phyloP scores from a whole-genome alignment of 2,329 filamentous ascomycete species.

The Verticillium nonalfalfae region DNA sequence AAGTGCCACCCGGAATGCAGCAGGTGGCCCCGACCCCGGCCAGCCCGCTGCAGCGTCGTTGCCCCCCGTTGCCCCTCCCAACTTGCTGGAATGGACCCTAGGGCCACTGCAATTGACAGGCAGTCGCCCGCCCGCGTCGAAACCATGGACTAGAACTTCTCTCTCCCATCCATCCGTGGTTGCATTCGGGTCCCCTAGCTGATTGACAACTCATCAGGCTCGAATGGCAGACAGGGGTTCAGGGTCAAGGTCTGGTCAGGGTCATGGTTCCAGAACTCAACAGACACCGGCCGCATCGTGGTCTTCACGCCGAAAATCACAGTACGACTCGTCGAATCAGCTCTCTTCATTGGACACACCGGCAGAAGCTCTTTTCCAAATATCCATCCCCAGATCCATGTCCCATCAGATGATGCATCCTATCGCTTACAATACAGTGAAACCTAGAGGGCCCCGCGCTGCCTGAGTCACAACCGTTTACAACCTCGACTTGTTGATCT shows the following conservation, averaged over 20 bases:
- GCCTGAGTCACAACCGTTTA: conserved; percentile 19
- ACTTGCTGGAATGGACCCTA: neutral
- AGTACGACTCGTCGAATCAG: neutral
- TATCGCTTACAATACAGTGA: neutral
- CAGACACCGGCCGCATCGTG: neutral
- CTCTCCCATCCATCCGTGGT: too few species aligned
- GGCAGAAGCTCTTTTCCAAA: neutral
- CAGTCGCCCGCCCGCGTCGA: neutral
- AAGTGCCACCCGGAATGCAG: neutral
- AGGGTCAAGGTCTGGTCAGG: too few species aligned
- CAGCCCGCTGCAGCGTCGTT: neutral
- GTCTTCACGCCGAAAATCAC: too few species aligned
- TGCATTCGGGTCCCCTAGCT: too few species aligned
- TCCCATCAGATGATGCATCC: conserved; percentile 1
- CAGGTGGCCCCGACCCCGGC: neutral
- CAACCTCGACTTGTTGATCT: conserved; percentile 42
- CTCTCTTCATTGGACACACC: neutral
- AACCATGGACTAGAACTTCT: neutral
- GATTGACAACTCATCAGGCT: too few species aligned
- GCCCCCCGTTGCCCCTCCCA: neutral
- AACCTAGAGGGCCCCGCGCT: neutral
- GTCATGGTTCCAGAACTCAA: neutral
- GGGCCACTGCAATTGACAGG: neutral
- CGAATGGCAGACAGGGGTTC: too few species aligned
- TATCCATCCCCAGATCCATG: neutral